These are phyloP conservation scores for Detonula confervacea DNA, from an alignment of 352 stramenopile species.

Conservation along the genomic window DNA sequence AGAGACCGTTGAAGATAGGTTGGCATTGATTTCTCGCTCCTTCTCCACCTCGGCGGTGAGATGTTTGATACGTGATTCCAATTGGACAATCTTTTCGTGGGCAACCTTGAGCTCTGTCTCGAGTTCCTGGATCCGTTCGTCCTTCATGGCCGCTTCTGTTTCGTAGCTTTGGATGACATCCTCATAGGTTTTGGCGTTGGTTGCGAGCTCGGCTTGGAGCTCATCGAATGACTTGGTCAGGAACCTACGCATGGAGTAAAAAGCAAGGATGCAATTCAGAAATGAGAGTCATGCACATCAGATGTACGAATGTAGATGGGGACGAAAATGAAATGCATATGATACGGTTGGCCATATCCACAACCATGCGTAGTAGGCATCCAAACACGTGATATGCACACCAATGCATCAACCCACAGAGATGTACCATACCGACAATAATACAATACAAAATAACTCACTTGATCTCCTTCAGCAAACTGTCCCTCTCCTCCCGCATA, in stretches of 20 bases:
- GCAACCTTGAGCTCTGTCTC: constrained; percentile 32
- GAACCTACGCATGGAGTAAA: constrained; percentile 21
- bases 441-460: constrained; percentile 25
- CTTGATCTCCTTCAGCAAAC: constrained; percentile 43
- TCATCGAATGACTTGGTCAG: constrained; percentile 41
- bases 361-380: no score
- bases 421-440: no score
- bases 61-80: constrained; percentile 41
- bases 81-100: constrained; percentile 29
- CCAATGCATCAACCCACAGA: no score
- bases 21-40: constrained; percentile 27
- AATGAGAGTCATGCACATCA: no score
- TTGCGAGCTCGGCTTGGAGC: constrained; percentile 32
- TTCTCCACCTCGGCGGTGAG: constrained; percentile 30
- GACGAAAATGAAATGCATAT: no score
- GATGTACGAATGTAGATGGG: no score
- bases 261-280: no score
- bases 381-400: no score
- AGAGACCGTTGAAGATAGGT: constrained; percentile 17
- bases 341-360: no score
- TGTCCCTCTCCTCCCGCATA: constrained; percentile 37
- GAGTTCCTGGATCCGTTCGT: constrained; percentile 36
- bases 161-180: constrained; percentile 37
- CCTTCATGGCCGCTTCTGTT: constrained; percentile 36
- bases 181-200: constrained; percentile 32